Evolutionary conservation across 2,329 filamentous ascomycete species (phyloP), one percentile per base, ranked within the genome.

Genomic region (Hypomyces rosellus): DNA sequence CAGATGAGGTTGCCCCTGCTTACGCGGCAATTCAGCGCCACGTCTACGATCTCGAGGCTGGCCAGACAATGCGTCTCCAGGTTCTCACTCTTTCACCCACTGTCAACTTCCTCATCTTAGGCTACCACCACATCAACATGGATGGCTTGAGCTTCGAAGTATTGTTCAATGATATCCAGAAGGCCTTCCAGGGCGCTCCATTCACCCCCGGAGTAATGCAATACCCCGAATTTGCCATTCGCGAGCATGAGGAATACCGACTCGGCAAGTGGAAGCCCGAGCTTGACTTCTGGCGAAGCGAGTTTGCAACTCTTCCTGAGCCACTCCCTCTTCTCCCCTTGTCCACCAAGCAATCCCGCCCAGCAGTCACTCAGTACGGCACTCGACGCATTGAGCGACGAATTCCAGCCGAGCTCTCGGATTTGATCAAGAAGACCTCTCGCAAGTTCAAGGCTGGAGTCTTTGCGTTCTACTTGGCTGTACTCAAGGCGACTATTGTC

Each of bases 111-210:
- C 53, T 79, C 2, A 42, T 81, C 0, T 50, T 80, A 13, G 64
- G 62, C 8, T 68, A 67, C 38, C 76, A 80, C 53, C 75, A 79
- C 56, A 77, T 80, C 34, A 63, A 67, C 39, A 70, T 80, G 66
- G 77, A 81, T 53, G 74, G 72, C 1, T 54, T 71, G 36, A 74
- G 74, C 46, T 69, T 69, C 14, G 57, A 71, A 20, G 54, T 77
- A 5, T 61, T 80, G 34, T 54, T 76, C 18, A 39, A 55, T 1
- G 74, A 80, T 43, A 57, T 59, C 3, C 40, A 55, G 34, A 52
- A 51, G 3, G 69, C 73, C 50, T 74, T 66, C 53, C 69, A 74
- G 51, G 56, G 59, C 2, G 45, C 54, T 5, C 62, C 62, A 2
- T 57, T 63, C 44, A 34, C 25, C 14, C n/a, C 30, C 1, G 55